These are phyloP conservation scores for Selenicereus undatus DNA, from an alignment of 148 eudicot species.

Conservation along the genomic window DNA sequence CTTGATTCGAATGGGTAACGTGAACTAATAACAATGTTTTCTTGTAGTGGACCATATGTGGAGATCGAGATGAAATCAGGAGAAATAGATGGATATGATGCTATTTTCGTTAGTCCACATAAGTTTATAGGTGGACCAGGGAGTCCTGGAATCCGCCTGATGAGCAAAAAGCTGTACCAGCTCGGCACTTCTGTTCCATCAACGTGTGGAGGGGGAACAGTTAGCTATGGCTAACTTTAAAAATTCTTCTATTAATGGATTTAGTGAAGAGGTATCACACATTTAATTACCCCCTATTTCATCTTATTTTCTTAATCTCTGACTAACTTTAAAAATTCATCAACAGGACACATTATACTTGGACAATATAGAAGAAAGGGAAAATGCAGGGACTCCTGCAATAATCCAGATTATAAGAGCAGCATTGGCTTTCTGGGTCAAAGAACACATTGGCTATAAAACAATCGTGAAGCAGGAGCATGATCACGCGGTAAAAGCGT, in stretches of 20 bases:
- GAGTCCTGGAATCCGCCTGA: conserved; percentile 40
- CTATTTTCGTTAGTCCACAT: conserved; percentile 44
- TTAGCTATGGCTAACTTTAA: too few relatives aligned
- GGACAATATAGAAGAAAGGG: conserved; percentile 40
- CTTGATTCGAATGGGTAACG: background rate
- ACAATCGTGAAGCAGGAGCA: conserved; percentile 30
- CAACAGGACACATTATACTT: conserved; percentile 36
- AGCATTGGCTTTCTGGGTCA: conserved; percentile 47
- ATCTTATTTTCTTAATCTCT: background rate
- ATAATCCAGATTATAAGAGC: conserved; percentile 39
- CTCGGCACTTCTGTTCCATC: conserved; percentile 35
- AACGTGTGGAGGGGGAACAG: conserved; percentile 48
- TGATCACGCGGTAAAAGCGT: conserved; percentile 22
- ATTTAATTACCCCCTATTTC: background rate
- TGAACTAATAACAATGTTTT: background rate
- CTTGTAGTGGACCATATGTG: conserved; percentile 38
- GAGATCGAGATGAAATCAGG: conserved; percentile 49
- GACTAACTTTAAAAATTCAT: background rate
- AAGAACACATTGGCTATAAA: conserved; percentile 37
- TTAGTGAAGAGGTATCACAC: conserved; percentile 32
- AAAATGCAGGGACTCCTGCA: conserved; percentile 47
- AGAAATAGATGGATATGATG: conserved; percentile 47
- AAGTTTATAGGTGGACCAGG: conserved; percentile 51
- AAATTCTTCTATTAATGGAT: too few relatives aligned
- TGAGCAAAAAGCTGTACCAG: conserved; percentile 43